Evolutionary conservation across 1,139 yeast species (phyloP), one percentile per base, ranked within the genome.

Genomic region (Yamadazyma triangularis): DNA sequence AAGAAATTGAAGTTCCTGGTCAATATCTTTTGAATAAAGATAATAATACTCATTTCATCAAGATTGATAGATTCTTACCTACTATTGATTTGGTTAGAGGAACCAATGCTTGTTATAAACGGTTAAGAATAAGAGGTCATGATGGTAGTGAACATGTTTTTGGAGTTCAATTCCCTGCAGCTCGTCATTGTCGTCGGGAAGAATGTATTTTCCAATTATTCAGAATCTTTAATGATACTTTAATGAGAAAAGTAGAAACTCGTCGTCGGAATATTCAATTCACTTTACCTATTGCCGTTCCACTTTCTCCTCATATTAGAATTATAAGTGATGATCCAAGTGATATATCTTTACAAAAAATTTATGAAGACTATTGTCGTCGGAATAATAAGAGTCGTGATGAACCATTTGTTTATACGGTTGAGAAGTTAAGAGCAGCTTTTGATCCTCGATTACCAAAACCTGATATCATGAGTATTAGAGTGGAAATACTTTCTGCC

Each of bases 131-230:
- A 31, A 76, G 96, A 32, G 98, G 97, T 8, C 86, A 86, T 47
- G 96, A 91, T 54, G 98, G 97, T 42, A 78, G 88, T 41, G 59
- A 83, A 35, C 96, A 91, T 56, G 78, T 91, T 27, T 93, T 91
- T 68, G 94, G 96, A 1, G 94, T 93, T 12, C 98, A 93, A 60
- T 89, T 85, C 58, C 98, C 99, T 4, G 95, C 98, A 12, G 96
- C 96, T 8, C 79, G 98, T 47, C 96, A 91, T 50, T 87, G 96
- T 48, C 83, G 98, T 51, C 78, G 98, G 35, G 99, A 93, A 55
- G 99, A 93, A 52, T 73, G 95, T 30, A 82, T 91, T 36, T 84
- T 87, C 67, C 98, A 91, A 56, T 60, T 93, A 44, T 89, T 87
- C 70, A 73, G 96, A 45, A 76, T 91, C 29, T 79, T 93, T 60